A percentile compares a stretch with the other conserved stretches of the same genome.
Evolutionary conservation across 495 filamentous ascomycete species (phyloP).

Genomic region (Aspergillus homomorphus): DNA sequence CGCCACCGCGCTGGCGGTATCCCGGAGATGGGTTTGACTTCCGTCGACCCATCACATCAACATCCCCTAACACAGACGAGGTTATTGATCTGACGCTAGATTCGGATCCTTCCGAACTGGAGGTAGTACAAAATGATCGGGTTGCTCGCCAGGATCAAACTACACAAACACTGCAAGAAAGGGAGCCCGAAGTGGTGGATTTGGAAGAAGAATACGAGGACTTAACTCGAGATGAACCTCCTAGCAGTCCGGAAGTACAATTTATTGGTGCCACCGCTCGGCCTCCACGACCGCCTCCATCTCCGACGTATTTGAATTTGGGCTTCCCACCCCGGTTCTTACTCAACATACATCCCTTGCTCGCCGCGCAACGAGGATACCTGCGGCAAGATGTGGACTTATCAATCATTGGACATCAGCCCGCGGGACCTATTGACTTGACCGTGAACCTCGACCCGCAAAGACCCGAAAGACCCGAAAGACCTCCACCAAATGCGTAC

Average conservation of each 20-base stretch:
- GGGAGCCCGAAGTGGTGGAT: conserved; percentile 36
- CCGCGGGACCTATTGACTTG: conserved; percentile 17
- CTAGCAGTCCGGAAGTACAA: conserved; percentile 40
- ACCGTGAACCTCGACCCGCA: conserved; percentile 29
- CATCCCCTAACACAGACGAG: conserved; percentile 26
- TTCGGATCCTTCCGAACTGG: conserved; percentile 35
- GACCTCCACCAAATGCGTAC: conserved; percentile 48
- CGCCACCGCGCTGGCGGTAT: conserved; percentile 32
- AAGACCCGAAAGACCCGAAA: conserved; percentile 22
- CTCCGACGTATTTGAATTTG: not conserved
- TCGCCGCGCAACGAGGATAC: not conserved
- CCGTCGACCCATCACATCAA: conserved; percentile 43
- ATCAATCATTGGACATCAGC: conserved; percentile 19
- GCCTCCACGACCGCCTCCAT: conserved; percentile 10
- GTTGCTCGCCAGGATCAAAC: conserved; percentile 17
- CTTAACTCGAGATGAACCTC: conserved; percentile 15
- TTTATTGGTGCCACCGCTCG: conserved; percentile 32
- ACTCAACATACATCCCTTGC: not conserved
- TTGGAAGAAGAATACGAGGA: conserved; percentile 26
- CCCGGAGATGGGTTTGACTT: conserved; percentile 50
- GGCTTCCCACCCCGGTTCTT: conserved; percentile 4
- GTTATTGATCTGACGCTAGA: conserved; percentile 58
- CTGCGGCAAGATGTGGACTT: conserved; percentile 12
- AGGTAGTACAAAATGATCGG: conserved; percentile 2
- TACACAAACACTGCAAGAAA: conserved; percentile 35